Evolutionary conservation across 75 land plant species (phyloP).

Genomic region (Cupressus sempervirens): DNA sequence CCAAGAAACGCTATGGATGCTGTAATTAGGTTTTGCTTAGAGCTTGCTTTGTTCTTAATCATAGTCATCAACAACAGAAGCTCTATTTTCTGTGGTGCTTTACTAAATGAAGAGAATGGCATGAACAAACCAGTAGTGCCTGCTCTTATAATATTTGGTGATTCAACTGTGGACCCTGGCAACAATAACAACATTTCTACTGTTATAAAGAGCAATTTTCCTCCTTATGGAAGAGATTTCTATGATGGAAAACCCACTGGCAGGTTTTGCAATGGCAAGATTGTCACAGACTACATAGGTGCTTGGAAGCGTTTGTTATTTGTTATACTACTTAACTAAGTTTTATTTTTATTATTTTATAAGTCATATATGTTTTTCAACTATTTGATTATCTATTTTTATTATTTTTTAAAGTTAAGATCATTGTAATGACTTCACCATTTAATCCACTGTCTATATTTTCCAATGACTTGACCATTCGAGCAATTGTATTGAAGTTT

Average conservation of each 20-base stretch:
- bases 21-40: neutral
- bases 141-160: slow-evolving; percentile 24
- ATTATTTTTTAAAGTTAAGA: too few species aligned
- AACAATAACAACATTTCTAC: slow-evolving; percentile 22
- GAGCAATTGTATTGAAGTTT: too few species aligned
- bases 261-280: slow-evolving; percentile 35
- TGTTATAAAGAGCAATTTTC: slow-evolving; percentile 20
- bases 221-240: slow-evolving; percentile 29
- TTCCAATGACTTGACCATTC: too few species aligned
- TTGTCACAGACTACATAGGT: slow-evolving; percentile 35
- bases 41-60: neutral
- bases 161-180: slow-evolving; percentile 33
- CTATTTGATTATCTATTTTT: too few species aligned
- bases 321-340: neutral
- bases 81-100: neutral
- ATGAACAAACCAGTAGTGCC: slow-evolving; percentile 10
- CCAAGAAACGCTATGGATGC: neutral
- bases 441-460: too few species aligned
- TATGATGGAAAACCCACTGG: slow-evolving; percentile 21
- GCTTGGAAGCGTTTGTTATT: neutral
- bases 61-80: neutral
- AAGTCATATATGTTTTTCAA: too few species aligned
- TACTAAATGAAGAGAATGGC: slow-evolving; percentile 6
- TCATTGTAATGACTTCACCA: too few species aligned
- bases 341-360: too few species aligned